Conservation (phyloP, 2,329 filamentous ascomycete species). For the Spiromastix sp. region DNA sequence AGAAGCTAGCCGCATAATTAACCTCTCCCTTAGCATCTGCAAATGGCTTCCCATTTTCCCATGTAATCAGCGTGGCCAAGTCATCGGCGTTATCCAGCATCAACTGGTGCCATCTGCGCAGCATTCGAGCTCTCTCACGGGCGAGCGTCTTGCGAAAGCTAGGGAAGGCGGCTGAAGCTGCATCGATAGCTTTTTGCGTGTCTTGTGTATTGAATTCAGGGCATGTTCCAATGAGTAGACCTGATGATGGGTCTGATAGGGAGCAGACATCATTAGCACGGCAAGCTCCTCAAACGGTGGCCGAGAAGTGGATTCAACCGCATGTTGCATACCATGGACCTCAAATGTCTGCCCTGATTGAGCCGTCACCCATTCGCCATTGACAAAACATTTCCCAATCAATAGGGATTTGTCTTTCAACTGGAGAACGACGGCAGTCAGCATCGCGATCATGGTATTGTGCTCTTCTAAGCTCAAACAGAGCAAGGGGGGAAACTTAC, state of each 20-base stretch:
- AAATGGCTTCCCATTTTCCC: slow-evolving; percentile 60
- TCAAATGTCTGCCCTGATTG: slow-evolving; percentile 86
- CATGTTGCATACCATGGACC: slow-evolving; percentile 48
- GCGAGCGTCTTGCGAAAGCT: slow-evolving; percentile 51
- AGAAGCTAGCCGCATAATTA: slow-evolving; percentile 49
- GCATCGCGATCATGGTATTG: slow-evolving; percentile 7
- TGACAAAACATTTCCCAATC: slow-evolving; percentile 76
- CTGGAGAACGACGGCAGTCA: slow-evolving; percentile 29
- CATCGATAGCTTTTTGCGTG: slow-evolving; percentile 68
- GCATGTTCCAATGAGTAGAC: slow-evolving; percentile 67
- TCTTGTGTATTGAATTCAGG: slow-evolving; percentile 73
- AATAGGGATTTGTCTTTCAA: slow-evolving; percentile 72
- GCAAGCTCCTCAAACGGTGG: background rate
- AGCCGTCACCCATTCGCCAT: slow-evolving; percentile 84
- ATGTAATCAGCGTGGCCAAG: slow-evolving; percentile 54
- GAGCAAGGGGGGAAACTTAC: slow-evolving; percentile 16
- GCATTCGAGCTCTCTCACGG: slow-evolving; percentile 49
- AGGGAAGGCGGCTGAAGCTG: slow-evolving; percentile 62
- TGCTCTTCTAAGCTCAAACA: background rate
- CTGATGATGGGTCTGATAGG: slow-evolving; percentile 65
- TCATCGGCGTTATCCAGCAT: slow-evolving; percentile 58
- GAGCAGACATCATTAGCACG: background rate
- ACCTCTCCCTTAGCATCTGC: slow-evolving; percentile 51
- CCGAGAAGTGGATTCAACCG: background rate
- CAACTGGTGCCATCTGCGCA: slow-evolving; percentile 58